These are phyloP conservation scores for Candida glucosophila DNA, from an alignment of 1,139 yeast species.

Conservation along the genomic window DNA sequence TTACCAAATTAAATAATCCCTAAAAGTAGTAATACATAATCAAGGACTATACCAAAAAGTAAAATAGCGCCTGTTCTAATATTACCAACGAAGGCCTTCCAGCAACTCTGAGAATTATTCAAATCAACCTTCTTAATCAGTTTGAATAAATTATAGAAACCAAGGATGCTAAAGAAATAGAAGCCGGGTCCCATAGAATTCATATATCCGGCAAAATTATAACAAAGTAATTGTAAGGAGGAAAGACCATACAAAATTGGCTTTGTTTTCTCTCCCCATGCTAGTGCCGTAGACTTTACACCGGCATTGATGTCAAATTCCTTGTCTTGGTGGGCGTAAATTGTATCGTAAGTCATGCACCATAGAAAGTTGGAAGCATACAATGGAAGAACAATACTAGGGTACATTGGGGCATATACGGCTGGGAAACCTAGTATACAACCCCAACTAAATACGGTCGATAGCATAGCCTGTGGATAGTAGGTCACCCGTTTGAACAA, in stretches of 20 bases:
- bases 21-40: slow-evolving; percentile 48
- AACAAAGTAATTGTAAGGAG: slow-evolving; percentile 56
- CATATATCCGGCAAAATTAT: slow-evolving; percentile 66
- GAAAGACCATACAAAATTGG: slow-evolving; percentile 57
- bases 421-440: slow-evolving; percentile 93
- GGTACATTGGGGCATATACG: slow-evolving; percentile 70
- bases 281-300: slow-evolving; percentile 87
- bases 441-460: slow-evolving; percentile 92
- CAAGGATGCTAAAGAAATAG: slow-evolving; percentile 53
- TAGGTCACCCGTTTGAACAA: slow-evolving; percentile 89
- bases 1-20: slow-evolving; percentile 25
- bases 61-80: slow-evolving; percentile 74
- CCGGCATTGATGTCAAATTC: slow-evolving; percentile 81
- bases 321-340: slow-evolving; percentile 97
- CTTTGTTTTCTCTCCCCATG: slow-evolving; percentile 79
- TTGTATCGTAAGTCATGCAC: slow-evolving; percentile 94
- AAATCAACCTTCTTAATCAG: slow-evolving; percentile 69
- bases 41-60: slow-evolving; percentile 68
- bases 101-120: slow-evolving; percentile 72
- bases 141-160: slow-evolving; percentile 56
- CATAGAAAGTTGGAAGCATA: slow-evolving; percentile 74
- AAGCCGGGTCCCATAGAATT: slow-evolving; percentile 87
- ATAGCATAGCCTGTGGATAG: slow-evolving; percentile 81
- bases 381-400: slow-evolving; percentile 69
- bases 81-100: slow-evolving; percentile 71